These are phyloP conservation scores for Aleurites moluccanus DNA, from an alignment of 441 rosid genomes.

Conservation along the genomic window DNA sequence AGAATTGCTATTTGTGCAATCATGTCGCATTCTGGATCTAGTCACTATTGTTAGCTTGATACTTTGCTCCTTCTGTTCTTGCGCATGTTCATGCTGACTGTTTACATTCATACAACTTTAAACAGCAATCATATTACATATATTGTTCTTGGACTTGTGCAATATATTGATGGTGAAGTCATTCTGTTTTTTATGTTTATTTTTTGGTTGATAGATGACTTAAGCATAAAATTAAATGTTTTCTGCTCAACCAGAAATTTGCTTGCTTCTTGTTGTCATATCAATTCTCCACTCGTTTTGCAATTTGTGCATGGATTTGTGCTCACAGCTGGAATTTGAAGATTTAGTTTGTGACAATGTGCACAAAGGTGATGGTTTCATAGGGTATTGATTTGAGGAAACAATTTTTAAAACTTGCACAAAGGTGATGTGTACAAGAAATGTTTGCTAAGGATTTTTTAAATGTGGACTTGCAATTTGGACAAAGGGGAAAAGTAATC, in stretches of 20 bases:
- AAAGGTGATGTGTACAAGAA: neutral
- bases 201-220: slow-evolving; percentile 1
- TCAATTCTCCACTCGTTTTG: neutral
- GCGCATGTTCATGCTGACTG: neutral
- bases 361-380: too few relatives aligned
- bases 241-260: neutral
- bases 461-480: neutral
- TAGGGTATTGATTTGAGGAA: neutral
- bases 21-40: neutral
- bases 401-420: neutral
- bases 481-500: neutral
- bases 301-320: neutral
- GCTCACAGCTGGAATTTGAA: slow-evolving; percentile 1
- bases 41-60: neutral
- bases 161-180: neutral
- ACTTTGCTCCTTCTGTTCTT: neutral
- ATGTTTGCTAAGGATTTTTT: neutral
- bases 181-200: neutral
- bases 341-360: slow-evolving; percentile 6
- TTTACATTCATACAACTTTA: neutral
- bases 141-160: slow-evolving; percentile 2
- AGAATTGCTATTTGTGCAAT: neutral
- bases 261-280: neutral
- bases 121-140: neutral
- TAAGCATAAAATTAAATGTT: neutral